Base-by-base conservation (phyloP, 2,329 filamentous ascomycete genomes). In the Colletotrichum brevisporum region DNA sequence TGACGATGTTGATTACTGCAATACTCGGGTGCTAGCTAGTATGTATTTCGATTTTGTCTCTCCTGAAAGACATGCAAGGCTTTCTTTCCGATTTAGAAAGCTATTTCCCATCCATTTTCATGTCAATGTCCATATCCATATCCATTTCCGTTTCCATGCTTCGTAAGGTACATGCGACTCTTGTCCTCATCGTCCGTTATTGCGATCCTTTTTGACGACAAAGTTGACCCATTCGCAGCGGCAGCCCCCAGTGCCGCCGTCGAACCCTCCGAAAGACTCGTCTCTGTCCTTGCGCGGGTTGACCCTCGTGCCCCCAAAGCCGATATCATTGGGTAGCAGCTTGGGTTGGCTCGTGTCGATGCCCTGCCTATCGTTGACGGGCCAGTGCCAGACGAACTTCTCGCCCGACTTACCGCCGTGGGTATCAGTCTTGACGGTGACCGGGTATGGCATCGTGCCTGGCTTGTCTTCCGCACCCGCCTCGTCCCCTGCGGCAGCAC, bases 221-320 rank as follows among this genome's bases (percentile, higher is more conserved):
- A 81, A 89, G 69, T 91, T 91, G 64, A 83, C 81, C 87, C 89
- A 91, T 73, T 85, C 81, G 76, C 89, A 91, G 77, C 80, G 83
- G 75, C 89, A 91, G 1, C 90, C 90, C 16, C 89, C 89, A 1
- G 83, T 85, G 45, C 89, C 90, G 24, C 90, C 90, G 76, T 92
- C 89, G 71, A 88, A 86, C 1, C 89, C 90, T 2, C 90, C 90
- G 66, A 87, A 80, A 27, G 80, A 83, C 12, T 78, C 73, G 69
- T 89, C 81, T 1, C 76, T 78, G 24, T 79, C 77, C 2, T 78
- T 80, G 10, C 83, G 79, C 12, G 81, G 81, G 74, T 91, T 91
- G 63, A 91, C 79, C 71, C 86, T 77, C 6, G 80, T 80, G 2
- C 89, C 88, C 3, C 83, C 85, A 53, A 83, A 84, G 0, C 76